Evolutionary conservation across 2,329 filamentous ascomycete genomes (phyloP).

Genomic region (Tolypocladium guangdongense): DNA sequence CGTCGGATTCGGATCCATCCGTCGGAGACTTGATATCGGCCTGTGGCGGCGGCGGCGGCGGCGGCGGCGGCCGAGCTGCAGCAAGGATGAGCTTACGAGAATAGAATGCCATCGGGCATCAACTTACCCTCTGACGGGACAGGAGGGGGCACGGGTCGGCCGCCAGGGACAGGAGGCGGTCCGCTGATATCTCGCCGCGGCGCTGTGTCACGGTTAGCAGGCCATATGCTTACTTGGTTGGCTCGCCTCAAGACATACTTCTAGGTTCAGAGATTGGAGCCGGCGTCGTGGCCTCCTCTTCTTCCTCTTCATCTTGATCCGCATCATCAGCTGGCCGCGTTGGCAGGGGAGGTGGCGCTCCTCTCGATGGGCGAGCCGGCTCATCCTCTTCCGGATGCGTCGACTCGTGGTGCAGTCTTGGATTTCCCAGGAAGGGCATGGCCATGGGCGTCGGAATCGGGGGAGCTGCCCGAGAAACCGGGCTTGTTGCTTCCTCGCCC

Average conservation of each 20-base stretch:
- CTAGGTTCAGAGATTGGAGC: slow-evolving; percentile 14
- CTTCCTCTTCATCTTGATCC: slow-evolving; percentile 23
- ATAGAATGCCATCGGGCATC: background rate
- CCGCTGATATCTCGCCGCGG: slow-evolving; percentile 20
- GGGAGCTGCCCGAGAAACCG: slow-evolving; percentile 32
- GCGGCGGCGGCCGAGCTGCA: slow-evolving; percentile 52
- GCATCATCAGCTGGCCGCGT: slow-evolving; percentile 11
- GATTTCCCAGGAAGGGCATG: slow-evolving; percentile 62
- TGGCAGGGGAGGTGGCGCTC: slow-evolving; percentile 19
- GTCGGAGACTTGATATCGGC: slow-evolving; percentile 52
- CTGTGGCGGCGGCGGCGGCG: slow-evolving; percentile 39
- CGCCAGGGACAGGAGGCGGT: slow-evolving; percentile 36
- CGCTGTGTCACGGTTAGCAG: slow-evolving; percentile 19
- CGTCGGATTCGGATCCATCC: slow-evolving; percentile 77
- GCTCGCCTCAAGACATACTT: slow-evolving; percentile 7
- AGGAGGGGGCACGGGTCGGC: slow-evolving; percentile 44
- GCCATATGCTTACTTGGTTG: background rate
- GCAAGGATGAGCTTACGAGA: slow-evolving; percentile 13
- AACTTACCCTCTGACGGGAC: slow-evolving; percentile 51
- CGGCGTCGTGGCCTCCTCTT: slow-evolving; percentile 21
- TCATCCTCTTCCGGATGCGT: slow-evolving; percentile 27
- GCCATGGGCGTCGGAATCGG: slow-evolving; percentile 51
- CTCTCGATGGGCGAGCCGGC: slow-evolving; percentile 10
- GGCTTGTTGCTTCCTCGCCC: slow-evolving; percentile 31
- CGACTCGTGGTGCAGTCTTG: slow-evolving; percentile 32